Evolutionary conservation across 805 yeast species (phyloP).

Genomic region (Metschnikowia sp.): DNA sequence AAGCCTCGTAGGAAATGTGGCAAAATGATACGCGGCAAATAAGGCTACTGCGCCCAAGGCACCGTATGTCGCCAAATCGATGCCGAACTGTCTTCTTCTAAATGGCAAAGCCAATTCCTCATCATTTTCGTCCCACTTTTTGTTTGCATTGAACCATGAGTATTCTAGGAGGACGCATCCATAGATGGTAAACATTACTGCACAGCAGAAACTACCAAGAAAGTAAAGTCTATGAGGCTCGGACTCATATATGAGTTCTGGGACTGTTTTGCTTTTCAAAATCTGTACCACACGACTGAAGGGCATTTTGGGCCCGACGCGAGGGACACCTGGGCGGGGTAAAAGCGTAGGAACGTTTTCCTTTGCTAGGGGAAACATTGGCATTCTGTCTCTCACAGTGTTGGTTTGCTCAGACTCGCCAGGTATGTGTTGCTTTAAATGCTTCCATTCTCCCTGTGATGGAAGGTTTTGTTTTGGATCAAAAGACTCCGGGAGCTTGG

Average conservation of each 20-base stretch:
- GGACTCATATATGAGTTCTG: constrained; percentile 77
- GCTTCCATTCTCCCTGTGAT: constrained; percentile 39
- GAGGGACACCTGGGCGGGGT: constrained; percentile 77
- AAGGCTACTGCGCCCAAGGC: constrained; percentile 27
- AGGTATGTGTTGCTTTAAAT: constrained; percentile 50
- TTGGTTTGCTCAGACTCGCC: constrained; percentile 47
- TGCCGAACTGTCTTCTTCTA: constrained; percentile 37
- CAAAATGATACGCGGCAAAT: constrained; percentile 27
- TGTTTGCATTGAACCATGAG: constrained; percentile 49
- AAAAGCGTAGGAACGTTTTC: constrained; percentile 63
- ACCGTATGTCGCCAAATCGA: constrained; percentile 27
- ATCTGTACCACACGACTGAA: constrained; percentile 61
- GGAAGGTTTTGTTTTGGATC: constrained; percentile 31
- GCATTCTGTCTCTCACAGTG: constrained; percentile 55
- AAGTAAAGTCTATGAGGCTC: constrained; percentile 81
- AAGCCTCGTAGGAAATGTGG: constrained; percentile 61
- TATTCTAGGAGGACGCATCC: constrained; percentile 59
- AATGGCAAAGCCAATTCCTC: constrained; percentile 44
- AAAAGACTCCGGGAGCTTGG: constrained; percentile 30
- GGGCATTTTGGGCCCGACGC: constrained; percentile 53
- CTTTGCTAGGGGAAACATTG: constrained; percentile 61
- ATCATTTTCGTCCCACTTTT: constrained; percentile 51
- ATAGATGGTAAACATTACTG: constrained; percentile 66
- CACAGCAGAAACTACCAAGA: constrained; percentile 63
- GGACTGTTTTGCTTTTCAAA: constrained; percentile 51